Percentiles rank a stretch among this genome's conserved stretches.
These are phyloP conservation scores for Saussurea involucrata DNA, from an alignment of 129 eudicot genomes.

Conservation along the genomic window DNA sequence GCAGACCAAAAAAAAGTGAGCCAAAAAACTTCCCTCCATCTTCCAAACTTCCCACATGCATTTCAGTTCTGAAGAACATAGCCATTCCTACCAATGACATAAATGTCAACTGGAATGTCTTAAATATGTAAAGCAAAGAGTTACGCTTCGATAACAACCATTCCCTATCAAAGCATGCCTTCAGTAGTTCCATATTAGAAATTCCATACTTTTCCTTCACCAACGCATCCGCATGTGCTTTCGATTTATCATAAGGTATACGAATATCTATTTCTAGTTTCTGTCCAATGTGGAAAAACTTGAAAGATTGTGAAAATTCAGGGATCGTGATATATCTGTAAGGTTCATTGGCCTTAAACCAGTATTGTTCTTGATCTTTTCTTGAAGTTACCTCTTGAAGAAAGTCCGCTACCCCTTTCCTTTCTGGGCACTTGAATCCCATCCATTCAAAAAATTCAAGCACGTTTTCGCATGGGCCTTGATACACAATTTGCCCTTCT, in stretches of 20 bases:
- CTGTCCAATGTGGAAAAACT: conserved; percentile 30
- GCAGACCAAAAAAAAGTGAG: conserved; percentile 31
- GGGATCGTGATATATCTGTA: conserved; percentile 13
- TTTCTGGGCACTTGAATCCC: conserved; percentile 50
- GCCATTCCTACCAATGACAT: conserved; percentile 37
- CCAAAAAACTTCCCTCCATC: conserved; percentile 37
- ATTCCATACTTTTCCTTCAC: conserved; percentile 25
- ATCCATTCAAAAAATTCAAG: conserved; percentile 46
- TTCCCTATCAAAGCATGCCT: conserved; percentile 31
- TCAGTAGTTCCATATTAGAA: conserved; percentile 22
- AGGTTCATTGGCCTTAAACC: conserved; percentile 18
- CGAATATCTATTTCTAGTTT: conserved; percentile 19
- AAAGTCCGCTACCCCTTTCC: conserved; percentile 40
- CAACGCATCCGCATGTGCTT: conserved; percentile 14
- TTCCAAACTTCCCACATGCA: conserved; percentile 35
- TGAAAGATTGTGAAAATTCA: conserved; percentile 22
- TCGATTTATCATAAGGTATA: conserved; percentile 27
- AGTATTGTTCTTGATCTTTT: conserved; percentile 34
- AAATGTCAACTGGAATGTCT: conserved; percentile 35
- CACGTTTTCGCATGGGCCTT: conserved; percentile 48
- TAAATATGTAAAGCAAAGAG: conserved; percentile 29
- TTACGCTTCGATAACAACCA: conserved; percentile 38
- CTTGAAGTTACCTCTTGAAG: conserved; percentile 36
- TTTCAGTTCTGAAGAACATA: conserved; percentile 39
- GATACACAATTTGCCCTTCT: conserved; percentile 57